These are phyloP conservation scores for Trypanosomatidae sp. DNA, from an alignment of 208 protist species.

Conservation along the genomic window DNA sequence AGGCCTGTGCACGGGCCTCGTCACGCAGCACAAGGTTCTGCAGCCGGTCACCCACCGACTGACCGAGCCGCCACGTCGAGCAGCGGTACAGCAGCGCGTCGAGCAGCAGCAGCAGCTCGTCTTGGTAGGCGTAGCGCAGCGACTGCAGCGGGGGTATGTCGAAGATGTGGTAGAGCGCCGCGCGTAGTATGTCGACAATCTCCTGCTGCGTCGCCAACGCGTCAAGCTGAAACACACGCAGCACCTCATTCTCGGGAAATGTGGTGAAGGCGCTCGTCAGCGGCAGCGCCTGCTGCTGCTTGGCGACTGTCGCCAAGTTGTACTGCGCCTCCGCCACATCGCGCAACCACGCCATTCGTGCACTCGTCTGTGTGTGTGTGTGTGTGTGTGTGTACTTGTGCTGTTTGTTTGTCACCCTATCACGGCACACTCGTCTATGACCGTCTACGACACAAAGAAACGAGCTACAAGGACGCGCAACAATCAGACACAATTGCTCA, in stretches of 20 bases:
- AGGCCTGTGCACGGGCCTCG: conserved; percentile 35
- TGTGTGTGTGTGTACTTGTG: background rate
- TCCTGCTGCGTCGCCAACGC: conserved; percentile 60
- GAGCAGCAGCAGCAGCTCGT: conserved; percentile 62
- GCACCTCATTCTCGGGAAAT: conserved; percentile 58
- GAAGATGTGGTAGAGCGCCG: conserved; percentile 47
- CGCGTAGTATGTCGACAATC: conserved; percentile 61
- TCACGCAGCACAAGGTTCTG: conserved; percentile 78
- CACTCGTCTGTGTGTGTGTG: background rate
- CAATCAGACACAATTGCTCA: too few relatives aligned
- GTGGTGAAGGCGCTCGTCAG: conserved; percentile 50
- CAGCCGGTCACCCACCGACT: conserved; percentile 69
- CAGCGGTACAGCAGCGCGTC: conserved; percentile 52
- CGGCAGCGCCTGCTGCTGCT: conserved; percentile 63
- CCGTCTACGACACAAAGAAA: too few relatives aligned
- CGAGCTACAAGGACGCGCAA: too few relatives aligned
- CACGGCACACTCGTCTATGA: too few relatives aligned
- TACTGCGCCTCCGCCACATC: conserved; percentile 53
- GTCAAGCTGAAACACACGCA: conserved; percentile 75
- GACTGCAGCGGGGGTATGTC: conserved; percentile 40
- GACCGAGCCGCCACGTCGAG: conserved; percentile 51
- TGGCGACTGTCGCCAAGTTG: conserved; percentile 56
- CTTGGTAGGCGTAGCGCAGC: conserved; percentile 64
- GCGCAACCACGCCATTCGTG: conserved; percentile 54
- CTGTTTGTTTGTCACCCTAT: background rate